phyloP scores from a whole-genome alignment of 192 early-diverging fungal genomes.

The Entophlyctis helioformis region DNA sequence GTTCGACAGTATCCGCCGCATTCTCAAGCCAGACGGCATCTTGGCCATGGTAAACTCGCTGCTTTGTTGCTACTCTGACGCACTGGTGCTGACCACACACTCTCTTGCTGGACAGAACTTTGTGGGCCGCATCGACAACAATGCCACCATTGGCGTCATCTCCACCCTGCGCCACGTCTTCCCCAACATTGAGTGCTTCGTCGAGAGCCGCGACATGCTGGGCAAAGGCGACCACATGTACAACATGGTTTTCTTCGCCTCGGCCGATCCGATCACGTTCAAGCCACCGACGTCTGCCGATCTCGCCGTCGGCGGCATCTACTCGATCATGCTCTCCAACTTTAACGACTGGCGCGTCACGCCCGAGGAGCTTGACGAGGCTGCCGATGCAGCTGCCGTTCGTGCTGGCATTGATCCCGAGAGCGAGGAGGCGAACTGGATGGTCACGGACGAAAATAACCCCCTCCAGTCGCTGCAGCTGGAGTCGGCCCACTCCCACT shows the following conservation, averaged over 20 bases:
- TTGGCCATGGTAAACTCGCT: constrained; percentile 48
- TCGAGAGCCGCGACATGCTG: constrained; percentile 34
- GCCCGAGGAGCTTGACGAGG: too few species aligned
- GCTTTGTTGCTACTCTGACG: background rate
- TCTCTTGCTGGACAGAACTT: constrained; percentile 48
- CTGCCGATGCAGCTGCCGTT: too few species aligned
- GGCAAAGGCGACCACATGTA: constrained; percentile 19
- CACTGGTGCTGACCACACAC: background rate
- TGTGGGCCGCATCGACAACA: constrained; percentile 50
- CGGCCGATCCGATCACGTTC: constrained; percentile 30
- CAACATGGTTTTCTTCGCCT: constrained; percentile 64
- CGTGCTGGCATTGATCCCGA: constrained; percentile 2
- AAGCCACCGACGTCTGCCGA: constrained; percentile 18
- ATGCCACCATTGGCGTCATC: constrained; percentile 43
- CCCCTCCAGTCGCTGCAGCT: constrained; percentile 48
- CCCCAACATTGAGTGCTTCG: constrained; percentile 51
- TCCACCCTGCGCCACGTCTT: constrained; percentile 58
- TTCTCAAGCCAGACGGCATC: constrained; percentile 64
- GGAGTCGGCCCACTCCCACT: constrained; percentile 49
- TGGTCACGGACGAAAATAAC: constrained; percentile 56
- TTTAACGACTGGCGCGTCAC: constrained; percentile 20
- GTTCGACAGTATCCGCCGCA: constrained; percentile 43
- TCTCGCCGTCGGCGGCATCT: constrained; percentile 24
- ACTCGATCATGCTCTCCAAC: constrained; percentile 30
- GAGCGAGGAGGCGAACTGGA: constrained; percentile 18